Percentiles rank a stretch among this genome's conserved stretches.
These are phyloP conservation scores for Eimeria zaria DNA, from an alignment of 169 alveolate genomes.

Conservation along the genomic window DNA sequence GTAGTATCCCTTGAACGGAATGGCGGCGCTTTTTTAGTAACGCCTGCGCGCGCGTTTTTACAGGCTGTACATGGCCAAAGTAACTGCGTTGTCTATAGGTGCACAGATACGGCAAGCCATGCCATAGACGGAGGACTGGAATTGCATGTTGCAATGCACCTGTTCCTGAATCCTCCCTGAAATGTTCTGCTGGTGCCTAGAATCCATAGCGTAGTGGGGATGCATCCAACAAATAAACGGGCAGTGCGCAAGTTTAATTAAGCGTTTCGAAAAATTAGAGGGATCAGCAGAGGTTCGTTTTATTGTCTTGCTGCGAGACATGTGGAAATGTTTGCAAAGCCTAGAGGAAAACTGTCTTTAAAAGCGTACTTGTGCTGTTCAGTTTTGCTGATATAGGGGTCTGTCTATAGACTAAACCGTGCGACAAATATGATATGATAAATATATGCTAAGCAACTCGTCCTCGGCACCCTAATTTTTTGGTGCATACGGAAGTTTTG, in stretches of 20 bases:
- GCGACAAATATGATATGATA: not conserved
- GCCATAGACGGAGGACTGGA: not conserved
- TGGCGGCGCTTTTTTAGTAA: not conserved
- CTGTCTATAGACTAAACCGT: not conserved
- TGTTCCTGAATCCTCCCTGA: not conserved
- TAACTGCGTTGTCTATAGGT: not conserved
- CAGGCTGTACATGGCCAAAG: not conserved
- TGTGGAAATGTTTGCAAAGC: not conserved
- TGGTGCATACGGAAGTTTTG: not conserved
- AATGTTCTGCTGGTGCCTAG: not conserved
- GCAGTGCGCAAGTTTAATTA: not conserved
- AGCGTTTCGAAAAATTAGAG: not conserved
- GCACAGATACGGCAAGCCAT: not conserved
- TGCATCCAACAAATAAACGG: not conserved
- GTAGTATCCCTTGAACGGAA: not conserved
- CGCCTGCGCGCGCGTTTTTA: not conserved
- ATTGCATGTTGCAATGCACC: not conserved
- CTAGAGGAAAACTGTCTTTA: no score
- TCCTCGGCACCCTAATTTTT: not conserved
- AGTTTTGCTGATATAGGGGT: not conserved
- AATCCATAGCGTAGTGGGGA: not conserved
- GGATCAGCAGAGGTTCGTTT: not conserved
- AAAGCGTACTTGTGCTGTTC: not conserved
- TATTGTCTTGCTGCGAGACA: not conserved
- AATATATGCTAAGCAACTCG: not conserved